Evolutionary conservation across 1,284 basidiomycete genomes (phyloP), one percentile per base, ranked within the genome.

Genomic region (Cutaneotrichosporon daszewskae): DNA sequence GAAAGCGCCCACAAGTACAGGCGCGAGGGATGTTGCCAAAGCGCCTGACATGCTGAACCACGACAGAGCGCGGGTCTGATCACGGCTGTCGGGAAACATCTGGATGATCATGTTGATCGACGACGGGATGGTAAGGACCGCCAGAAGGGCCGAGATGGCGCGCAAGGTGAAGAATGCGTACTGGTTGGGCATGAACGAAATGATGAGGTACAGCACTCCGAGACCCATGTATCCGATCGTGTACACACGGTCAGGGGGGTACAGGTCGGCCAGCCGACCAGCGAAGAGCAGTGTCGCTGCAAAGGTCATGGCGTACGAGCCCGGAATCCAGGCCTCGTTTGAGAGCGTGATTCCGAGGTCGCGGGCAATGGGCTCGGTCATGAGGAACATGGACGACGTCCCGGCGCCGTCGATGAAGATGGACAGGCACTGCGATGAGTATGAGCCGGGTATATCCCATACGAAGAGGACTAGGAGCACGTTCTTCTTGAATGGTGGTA

Each of bases 101-200:
- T 69, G 66, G 31, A 68, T 47, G 46, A 66, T 63, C 61, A 68
- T 65, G 53, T 65, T 66, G 58, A 70, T 65, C 3, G 64, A 57
- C 20, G 55, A 55, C 8, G 66, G 66, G 32, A 70, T 68, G 19
- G 68, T 71, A 40, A 62, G 48, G 12, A 66, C 64, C 3, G 65
- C 68, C 16, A 68, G 46, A 1, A 70, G 43, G 4, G 59, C 68
- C 1, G 62, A 65, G 32, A 70, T 34, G 12, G 66, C 60, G 33
- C 68, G 63, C 4, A 70, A 57, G 31, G 68, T 52, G 47, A 62
- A 66, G 53, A 68, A 70, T 13, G 66, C 62, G 45, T 65, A 66
- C 48, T 66, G 57, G 43, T 68, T 40, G 37, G 40, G 49, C 63
- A 67, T 66, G 55, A 69, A 69, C 24, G 59, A 62, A 46, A 67